Base-by-base conservation (phyloP, 768 basidiomycete genomes). In the Suillus subluteus region DNA sequence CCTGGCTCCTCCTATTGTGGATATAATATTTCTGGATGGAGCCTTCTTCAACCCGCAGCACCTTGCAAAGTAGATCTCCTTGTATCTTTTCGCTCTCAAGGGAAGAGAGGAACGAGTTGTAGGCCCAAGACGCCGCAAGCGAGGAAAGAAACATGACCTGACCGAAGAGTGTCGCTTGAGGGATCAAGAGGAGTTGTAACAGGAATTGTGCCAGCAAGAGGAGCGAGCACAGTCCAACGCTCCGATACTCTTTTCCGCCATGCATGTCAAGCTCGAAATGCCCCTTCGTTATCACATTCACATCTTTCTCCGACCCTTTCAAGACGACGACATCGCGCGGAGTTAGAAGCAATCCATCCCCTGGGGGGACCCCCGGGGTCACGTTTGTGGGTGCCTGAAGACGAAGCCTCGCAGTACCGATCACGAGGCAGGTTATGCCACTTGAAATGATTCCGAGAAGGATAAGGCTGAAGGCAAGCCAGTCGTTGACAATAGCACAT, bases 1-100 rank as follows among this genome's bases (percentile, higher is more conserved):
- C 23, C 69, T 68, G 69, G 41, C 68, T 58, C 43, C 74, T 72
- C 46, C 75, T 63, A 58, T 68, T 75, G 6, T 64, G 71, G 7
- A 75, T 66, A 55, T 40, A 46, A 65, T 69, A 77, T 59, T 69
- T 77, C 16, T 46, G 65, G 64, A 75, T 64, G 11, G 58, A 41
- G 2, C 1, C 4, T 18, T 30, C 30, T 0, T 68, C 75, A 30
- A 26, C 64, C 1, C 64, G 68, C 0, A 75, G 65, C 32, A 67
- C 70, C 26, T 67, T 46, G 58, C 66, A 65, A 37, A 75, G 63
- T 9, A 76, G 48, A 1, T 68, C 58, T 9, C 59, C 70, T 56
- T 76, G 76, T 12, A 77, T 71, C 30, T 66, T 76, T 56, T 76
- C 73, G 35, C 74, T 74, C 62, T 84, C 82, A 72, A 84, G 68